These are phyloP conservation scores for Curvularia sp. DNA, from an alignment of 2,329 filamentous ascomycete genomes.

Conservation along the genomic window DNA sequence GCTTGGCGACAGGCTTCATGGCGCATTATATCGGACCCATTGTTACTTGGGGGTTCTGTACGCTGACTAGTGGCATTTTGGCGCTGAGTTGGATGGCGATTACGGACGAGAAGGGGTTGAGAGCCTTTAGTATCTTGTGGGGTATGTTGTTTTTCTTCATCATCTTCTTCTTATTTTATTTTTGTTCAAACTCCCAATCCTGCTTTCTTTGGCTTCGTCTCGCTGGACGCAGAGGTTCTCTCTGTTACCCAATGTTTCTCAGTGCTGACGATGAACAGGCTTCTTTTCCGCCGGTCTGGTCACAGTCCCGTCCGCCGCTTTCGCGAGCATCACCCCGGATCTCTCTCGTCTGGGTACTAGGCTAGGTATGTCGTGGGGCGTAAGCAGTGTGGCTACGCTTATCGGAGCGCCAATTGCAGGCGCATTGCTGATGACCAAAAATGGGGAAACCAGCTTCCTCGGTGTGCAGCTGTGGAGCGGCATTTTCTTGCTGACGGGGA, in stretches of 20 bases:
- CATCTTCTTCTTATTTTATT: background rate
- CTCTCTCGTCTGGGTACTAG: conserved; percentile 45
- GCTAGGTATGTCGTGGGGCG: conserved; percentile 49
- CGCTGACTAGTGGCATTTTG: conserved; percentile 38
- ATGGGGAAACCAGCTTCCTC: conserved; percentile 37
- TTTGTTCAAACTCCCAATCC: too few species aligned
- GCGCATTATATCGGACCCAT: conserved; percentile 46
- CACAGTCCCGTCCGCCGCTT: conserved; percentile 47
- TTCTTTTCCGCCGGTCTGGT: conserved; percentile 50
- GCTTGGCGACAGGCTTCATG: conserved; percentile 37
- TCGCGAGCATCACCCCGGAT: conserved; percentile 48
- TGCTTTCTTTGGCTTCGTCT: background rate
- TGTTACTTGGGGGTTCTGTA: conserved; percentile 44
- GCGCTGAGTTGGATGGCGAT: conserved; percentile 45
- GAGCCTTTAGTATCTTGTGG: conserved; percentile 48
- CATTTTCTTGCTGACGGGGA: conserved; percentile 42
- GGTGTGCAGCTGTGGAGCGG: conserved; percentile 48
- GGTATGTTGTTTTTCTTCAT: conserved; percentile 29
- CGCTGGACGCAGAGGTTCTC: background rate
- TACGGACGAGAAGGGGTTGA: conserved; percentile 35
- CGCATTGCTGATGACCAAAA: conserved; percentile 34
- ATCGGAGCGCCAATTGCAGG: conserved; percentile 49
- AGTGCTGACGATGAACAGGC: conserved; percentile 25
- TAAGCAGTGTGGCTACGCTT: conserved; percentile 45
- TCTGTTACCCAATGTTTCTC: too few species aligned